Evolutionary conservation across 495 filamentous ascomycete genomes (phyloP), one percentile per base, ranked within the genome.

Genomic region (Aspergillus nanangensis): DNA sequence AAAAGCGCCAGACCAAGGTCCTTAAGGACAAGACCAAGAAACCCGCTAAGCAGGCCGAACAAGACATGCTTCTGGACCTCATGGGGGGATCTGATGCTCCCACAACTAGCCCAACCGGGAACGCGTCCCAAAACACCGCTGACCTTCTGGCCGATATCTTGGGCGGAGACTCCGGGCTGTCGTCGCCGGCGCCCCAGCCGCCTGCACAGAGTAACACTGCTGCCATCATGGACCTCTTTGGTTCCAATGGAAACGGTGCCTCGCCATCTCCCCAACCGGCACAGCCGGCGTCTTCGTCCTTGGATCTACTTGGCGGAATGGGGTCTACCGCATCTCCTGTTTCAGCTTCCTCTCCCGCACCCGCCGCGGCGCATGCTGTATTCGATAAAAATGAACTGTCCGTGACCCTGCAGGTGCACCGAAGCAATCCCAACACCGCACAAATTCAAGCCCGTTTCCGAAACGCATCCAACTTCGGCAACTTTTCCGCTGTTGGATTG

Each of bases 11-110:
- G 56, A 88, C 88, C 61, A 81, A 80, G 31, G 53, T 74, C n/a
- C 72, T 81, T 23, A 87, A 83, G 53, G 75, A 78, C 55, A 94
- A 87, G 66, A 76, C 81, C 21, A 94, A 87, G 62, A 83, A 81
- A 55, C 63, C 69, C 3, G 71, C 79, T 41, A 92, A 94, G 60
- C 82, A 83, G 18, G 86, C 86, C 29, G 91, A 95, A 56, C 86
- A 95, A 62, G 92, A 96, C 55, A 78, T 93, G 50, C 77, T 98
- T 18, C 81, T 95, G 39, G 93, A 97, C 54, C 74, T 98, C 23
- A 94, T 97, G 80, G 89, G 89, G 33, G 92, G 91, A 49, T 72
- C 78, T n/a, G 80, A 81, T 48, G 71, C 79, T 25, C 72, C 86
- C 9, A 56, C 62, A 25, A 61, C 66, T 35, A 75, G 67, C 49